phyloP scores from a whole-genome alignment of 495 filamentous ascomycete genomes.

The Podospora sp. region DNA sequence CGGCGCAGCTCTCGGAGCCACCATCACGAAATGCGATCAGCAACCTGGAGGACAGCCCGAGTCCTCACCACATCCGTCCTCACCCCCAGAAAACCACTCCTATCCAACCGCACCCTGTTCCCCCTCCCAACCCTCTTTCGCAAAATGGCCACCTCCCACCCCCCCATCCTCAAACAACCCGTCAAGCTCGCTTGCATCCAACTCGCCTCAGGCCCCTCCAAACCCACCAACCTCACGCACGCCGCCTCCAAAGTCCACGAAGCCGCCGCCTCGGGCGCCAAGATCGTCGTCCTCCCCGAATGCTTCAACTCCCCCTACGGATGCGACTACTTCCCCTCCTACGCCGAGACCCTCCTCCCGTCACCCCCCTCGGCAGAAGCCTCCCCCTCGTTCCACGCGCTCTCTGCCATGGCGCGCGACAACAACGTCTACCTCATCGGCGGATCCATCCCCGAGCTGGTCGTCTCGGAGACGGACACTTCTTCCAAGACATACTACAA shows the following conservation, averaged over 20 bases:
- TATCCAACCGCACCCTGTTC: background rate
- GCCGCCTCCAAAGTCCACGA: conserved; percentile 82
- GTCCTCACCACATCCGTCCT: conserved; percentile 13
- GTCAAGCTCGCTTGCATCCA: conserved; percentile 84
- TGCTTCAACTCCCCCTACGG: conserved; percentile 99
- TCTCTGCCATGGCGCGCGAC: conserved; percentile 76
- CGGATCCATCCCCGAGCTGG: conserved; percentile 88
- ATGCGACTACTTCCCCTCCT: conserved; percentile 84
- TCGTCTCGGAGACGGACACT: conserved; percentile 32
- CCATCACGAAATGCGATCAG: conserved; percentile 19
- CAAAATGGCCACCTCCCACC: conserved; percentile 55
- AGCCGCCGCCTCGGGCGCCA: conserved; percentile 73
- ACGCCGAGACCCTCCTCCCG: conserved; percentile 84
- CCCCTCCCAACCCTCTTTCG: conserved; percentile 34
- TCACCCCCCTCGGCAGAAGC: conserved; percentile 71
- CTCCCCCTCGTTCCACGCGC: conserved; percentile 81
- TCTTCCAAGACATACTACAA: conserved; percentile 74
- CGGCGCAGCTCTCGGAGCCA: background rate
- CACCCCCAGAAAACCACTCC: background rate
- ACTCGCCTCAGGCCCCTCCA: conserved; percentile 78
- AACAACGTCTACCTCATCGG: conserved; percentile 79
- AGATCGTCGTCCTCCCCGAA: conserved; percentile 74
- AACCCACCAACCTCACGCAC: conserved; percentile 77
- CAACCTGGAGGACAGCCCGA: conserved; percentile 27
- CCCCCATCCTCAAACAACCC: conserved; percentile 66